Base-by-base conservation (phyloP, 495 filamentous ascomycete species). In the Aspergillus biplanus region DNA sequence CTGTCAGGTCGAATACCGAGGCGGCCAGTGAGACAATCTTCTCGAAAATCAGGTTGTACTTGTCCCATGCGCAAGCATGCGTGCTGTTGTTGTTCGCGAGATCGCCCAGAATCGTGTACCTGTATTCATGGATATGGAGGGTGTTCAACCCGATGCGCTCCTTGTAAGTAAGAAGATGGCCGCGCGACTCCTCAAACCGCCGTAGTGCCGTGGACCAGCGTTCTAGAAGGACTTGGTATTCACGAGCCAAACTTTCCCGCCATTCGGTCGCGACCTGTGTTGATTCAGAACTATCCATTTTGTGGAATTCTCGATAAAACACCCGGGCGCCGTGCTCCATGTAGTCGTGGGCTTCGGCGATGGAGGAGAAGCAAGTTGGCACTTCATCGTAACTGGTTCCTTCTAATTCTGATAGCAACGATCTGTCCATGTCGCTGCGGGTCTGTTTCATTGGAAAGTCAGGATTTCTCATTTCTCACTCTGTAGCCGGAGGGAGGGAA, bases 1-100 rank as follows among this genome's bases (percentile, higher is more conserved):
- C 18, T n/a, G 53, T 27, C 6, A 50, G 7, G 8, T 58, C 42
- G 21, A 64, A 55, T 13, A 72, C 62, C 4, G 61, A 67, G 33
- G 66, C 58, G 21, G 69, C 71, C 8, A 77, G 47, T 1, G 52
- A 44, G 6, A 75, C 60, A 21, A 77, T 69, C 31, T 69, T 49
- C 7, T 73, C 64, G 42, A 72, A 75, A 1, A 56, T 34, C 12
- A 47, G 13, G 44, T 62, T 66, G 46, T 66, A 69, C 11, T 56
- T 48, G 35, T 73, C 70, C 68, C 68, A 73, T 1, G 44, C 7
- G 12, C 55, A 27, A 59, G 1, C 31, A 18, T 4, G 62, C 44
- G 1, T 31, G 13, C 4, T 12, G 46, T 56, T 7, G 37, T 18
- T 21, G 8, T 33, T 58, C n/a, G 44, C 50, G 8, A 57, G 33